A percentile compares a stretch with the other conserved stretches of the same genome.
Conservation (phyloP, 345 rosid genomes). For the Gossypium rotundifolium region DNA sequence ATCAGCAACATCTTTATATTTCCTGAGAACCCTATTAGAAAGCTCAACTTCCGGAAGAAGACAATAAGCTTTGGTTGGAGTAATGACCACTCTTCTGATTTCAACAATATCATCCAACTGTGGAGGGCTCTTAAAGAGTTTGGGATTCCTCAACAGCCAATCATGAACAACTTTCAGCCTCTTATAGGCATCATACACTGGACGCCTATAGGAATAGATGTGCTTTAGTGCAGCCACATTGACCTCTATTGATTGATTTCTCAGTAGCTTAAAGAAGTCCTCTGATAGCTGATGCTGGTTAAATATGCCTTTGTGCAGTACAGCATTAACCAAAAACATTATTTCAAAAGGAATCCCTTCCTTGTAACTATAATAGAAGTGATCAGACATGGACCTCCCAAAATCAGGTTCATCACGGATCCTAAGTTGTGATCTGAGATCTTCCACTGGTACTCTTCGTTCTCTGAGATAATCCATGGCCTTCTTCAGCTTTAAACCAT, state of each 20-base stretch:
- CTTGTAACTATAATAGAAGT: slow-evolving; percentile 44
- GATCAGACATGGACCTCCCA: slow-evolving; percentile 47
- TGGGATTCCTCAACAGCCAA: slow-evolving; percentile 61
- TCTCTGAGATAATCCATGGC: slow-evolving; percentile 43
- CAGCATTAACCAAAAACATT: slow-evolving; percentile 70
- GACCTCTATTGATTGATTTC: slow-evolving; percentile 49
- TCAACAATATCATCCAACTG: slow-evolving; percentile 50
- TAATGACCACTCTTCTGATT: slow-evolving; percentile 66
- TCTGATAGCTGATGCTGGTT: slow-evolving; percentile 61
- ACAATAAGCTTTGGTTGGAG: slow-evolving; percentile 84
- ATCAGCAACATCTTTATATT: slow-evolving; percentile 57
- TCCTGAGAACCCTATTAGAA: slow-evolving; percentile 80
- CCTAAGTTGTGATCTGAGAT: slow-evolving; percentile 32
- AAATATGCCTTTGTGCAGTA: slow-evolving; percentile 58
- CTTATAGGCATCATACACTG: slow-evolving; percentile 56
- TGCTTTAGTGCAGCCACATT: slow-evolving; percentile 68
- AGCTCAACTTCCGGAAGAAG: slow-evolving; percentile 90
- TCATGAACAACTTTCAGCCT: slow-evolving; percentile 54
- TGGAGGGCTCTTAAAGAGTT: slow-evolving; percentile 34
- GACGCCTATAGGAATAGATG: slow-evolving; percentile 51
- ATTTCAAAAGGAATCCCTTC: slow-evolving; percentile 56
- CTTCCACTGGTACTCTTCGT: slow-evolving; percentile 45
- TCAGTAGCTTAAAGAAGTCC: slow-evolving; percentile 53
- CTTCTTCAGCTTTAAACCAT: slow-evolving; percentile 47
- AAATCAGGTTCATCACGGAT: slow-evolving; percentile 54